A percentile compares a stretch with the other conserved stretches of the same genome.
Evolutionary conservation across 345 rosid genomes (phyloP).

Genomic region (Eucalyptus sp.): DNA sequence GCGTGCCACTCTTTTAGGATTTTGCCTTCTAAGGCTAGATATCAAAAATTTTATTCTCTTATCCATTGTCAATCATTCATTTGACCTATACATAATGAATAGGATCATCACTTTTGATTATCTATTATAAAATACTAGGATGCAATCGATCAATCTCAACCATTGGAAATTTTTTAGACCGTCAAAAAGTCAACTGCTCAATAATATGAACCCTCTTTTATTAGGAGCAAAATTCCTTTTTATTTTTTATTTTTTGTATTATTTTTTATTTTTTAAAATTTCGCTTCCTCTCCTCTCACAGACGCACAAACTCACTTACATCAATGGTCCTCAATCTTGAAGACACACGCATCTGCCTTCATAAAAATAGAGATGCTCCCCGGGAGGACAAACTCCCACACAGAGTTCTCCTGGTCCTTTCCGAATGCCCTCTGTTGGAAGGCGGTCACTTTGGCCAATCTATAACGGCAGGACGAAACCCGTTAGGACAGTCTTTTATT

Average conservation of each 20-base stretch:
- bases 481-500: neutral
- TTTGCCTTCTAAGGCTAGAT: neutral
- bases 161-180: neutral
- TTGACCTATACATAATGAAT: neutral
- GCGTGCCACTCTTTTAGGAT: neutral
- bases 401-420: no score
- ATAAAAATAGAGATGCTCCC: neutral
- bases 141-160: neutral
- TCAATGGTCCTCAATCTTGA: neutral
- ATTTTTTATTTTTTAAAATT: no score
- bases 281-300: neutral
- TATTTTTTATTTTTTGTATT: no score
- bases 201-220: neutral
- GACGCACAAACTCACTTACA: neutral
- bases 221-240: neutral
- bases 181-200: neutral
- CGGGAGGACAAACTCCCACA: neutral
- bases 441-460: neutral
- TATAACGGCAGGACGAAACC: no score
- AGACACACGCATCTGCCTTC: neutral
- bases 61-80: neutral
- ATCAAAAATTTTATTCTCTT: neutral
- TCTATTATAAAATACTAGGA: neutral
- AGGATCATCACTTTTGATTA: no score
- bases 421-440: neutral